phyloP scores from a whole-genome alignment of 331 rosid genomes.

The Malus hybrid region DNA sequence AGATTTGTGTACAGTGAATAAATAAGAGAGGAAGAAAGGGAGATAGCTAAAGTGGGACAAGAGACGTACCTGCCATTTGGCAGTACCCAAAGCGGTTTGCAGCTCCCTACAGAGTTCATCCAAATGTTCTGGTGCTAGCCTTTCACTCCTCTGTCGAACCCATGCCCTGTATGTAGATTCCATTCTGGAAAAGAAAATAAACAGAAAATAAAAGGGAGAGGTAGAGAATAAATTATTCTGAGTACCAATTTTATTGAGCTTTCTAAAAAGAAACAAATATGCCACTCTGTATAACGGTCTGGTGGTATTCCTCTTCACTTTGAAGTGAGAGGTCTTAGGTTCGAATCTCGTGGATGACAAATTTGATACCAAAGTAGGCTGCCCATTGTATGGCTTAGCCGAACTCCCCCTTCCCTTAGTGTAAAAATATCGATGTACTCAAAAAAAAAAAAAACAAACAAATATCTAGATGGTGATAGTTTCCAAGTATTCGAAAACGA shows the following conservation, averaged over 20 bases:
- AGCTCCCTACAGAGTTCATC: conserved; percentile 72
- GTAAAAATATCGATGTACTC: too few relatives aligned
- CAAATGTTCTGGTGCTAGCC: conserved; percentile 24
- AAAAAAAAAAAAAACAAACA: too few relatives aligned
- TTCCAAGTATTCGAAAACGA: not conserved
- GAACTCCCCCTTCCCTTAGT: too few relatives aligned
- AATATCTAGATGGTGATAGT: not conserved
- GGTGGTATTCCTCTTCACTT: too few relatives aligned
- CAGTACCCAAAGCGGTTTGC: conserved; percentile 90
- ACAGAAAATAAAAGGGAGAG: not conserved
- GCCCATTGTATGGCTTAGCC: too few relatives aligned
- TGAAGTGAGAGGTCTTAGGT: too few relatives aligned
- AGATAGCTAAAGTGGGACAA: not conserved
- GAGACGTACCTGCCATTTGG: conserved; percentile 89
- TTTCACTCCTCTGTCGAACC: conserved; percentile 63
- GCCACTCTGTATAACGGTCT: too few relatives aligned
- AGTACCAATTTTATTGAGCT: not conserved
- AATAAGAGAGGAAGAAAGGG: not conserved
- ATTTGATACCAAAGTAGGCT: too few relatives aligned
- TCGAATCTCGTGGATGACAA: too few relatives aligned
- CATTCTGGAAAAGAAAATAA: conserved; percentile 44
- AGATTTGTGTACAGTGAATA: not conserved
- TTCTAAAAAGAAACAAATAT: not conserved
- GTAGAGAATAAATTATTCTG: not conserved
- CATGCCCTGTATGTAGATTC: conserved; percentile 80